Evolutionary conservation across 169 alveolate genomes (phyloP).

Genomic region (Plasmodium vivax): DNA sequence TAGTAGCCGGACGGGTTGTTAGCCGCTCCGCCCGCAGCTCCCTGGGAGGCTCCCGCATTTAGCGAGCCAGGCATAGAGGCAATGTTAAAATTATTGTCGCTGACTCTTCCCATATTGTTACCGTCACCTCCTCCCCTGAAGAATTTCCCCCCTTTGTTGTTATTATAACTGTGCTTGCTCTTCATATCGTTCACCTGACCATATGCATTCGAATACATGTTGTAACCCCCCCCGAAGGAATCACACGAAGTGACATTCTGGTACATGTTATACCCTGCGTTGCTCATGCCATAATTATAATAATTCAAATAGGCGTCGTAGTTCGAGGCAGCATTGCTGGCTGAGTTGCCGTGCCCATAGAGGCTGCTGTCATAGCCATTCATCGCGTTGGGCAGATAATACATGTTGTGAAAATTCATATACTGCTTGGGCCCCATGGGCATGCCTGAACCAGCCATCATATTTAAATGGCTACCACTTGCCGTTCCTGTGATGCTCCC

Average conservation of each 20-base stretch:
- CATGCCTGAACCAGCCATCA: background rate
- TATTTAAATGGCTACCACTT: background rate
- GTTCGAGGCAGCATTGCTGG: background rate
- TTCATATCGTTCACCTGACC: constrained; percentile 22
- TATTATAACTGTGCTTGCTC: constrained; percentile 2
- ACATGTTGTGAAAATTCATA: constrained; percentile 46
- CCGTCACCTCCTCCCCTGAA: background rate
- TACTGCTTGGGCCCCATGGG: constrained; percentile 15
- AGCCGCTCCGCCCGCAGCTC: background rate
- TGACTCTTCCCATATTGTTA: constrained; percentile 3
- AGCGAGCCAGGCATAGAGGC: background rate
- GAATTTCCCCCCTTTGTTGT: constrained; percentile 25
- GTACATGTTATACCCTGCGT: constrained; percentile 14
- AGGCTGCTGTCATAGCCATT: constrained; percentile 49
- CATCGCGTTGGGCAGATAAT: constrained; percentile 38
- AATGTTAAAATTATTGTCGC: constrained; percentile 3
- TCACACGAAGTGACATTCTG: constrained; percentile 23
- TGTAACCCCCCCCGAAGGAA: constrained; percentile 16
- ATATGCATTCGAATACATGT: constrained; percentile 28
- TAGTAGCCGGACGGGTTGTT: background rate
- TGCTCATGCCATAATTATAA: constrained; percentile 16
- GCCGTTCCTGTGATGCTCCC: background rate
- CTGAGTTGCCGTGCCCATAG: constrained; percentile 1
- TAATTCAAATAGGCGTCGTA: constrained; percentile 31
- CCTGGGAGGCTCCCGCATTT: background rate